These are phyloP conservation scores for Pestalotiopsis sp. DNA, from an alignment of 2,329 filamentous ascomycete species.

Conservation along the genomic window DNA sequence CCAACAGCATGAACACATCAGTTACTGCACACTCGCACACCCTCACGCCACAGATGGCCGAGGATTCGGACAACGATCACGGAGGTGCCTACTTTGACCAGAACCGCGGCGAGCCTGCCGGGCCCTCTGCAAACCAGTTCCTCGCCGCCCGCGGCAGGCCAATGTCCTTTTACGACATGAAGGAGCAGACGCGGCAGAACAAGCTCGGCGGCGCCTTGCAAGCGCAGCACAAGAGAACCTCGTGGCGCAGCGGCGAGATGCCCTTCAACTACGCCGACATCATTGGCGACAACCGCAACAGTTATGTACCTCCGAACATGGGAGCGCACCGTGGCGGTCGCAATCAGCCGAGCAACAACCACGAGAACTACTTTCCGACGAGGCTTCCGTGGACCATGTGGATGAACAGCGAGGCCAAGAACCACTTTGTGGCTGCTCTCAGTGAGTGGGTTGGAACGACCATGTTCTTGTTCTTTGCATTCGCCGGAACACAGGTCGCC, in stretches of 20 bases:
- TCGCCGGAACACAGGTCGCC: constrained; percentile 42
- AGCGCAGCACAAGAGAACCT: constrained; percentile 1
- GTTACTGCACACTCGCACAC: neutral
- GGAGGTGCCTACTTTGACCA: constrained; percentile 7
- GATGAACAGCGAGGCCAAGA: constrained; percentile 51
- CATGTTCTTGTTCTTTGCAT: constrained; percentile 47
- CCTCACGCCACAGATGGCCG: neutral
- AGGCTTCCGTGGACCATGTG: constrained; percentile 46
- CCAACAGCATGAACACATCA: constrained; percentile 10
- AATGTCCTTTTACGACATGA: constrained; percentile 22
- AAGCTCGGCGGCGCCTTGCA: neutral
- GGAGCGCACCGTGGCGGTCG: neutral
- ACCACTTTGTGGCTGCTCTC: constrained; percentile 39
- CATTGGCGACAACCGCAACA: constrained; percentile 18
- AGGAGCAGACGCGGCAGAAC: constrained; percentile 15
- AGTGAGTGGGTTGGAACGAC: constrained; percentile 44
- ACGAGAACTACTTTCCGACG: constrained; percentile 25
- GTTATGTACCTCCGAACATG: constrained; percentile 16
- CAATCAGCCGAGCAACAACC: neutral
- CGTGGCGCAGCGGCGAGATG: constrained; percentile 20
- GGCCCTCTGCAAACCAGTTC: constrained; percentile 15
- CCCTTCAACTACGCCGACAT: constrained; percentile 19
- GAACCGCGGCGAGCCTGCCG: neutral
- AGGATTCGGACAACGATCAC: constrained; percentile 4
- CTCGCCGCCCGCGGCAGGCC: constrained; percentile 14